phyloP scores from a whole-genome alignment of 352 stramenopile genomes.

The Phytophthora fragariae region DNA sequence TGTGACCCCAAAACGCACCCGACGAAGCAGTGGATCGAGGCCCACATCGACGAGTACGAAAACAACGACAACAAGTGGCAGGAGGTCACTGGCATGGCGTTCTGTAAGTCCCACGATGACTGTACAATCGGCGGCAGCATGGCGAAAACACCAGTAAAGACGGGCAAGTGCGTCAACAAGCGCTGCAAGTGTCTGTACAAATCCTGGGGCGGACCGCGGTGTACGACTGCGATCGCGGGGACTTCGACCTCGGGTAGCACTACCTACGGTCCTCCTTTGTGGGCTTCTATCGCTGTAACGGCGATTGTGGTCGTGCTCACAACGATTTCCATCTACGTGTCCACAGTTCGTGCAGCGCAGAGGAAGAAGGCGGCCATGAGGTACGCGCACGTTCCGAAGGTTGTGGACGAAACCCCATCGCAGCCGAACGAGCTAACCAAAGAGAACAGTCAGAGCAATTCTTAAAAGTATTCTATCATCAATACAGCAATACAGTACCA shows the following conservation, averaged over 20 bases:
- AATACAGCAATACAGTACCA: too few relatives aligned
- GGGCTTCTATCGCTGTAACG: slow-evolving; percentile 17
- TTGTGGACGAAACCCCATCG: slow-evolving; percentile 7
- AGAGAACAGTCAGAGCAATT: too few relatives aligned
- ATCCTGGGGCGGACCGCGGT: slow-evolving; percentile 53
- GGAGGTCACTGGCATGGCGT: slow-evolving; percentile 53
- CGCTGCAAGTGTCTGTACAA: slow-evolving; percentile 54
- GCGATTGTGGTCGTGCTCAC: slow-evolving; percentile 6
- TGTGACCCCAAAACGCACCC: slow-evolving; percentile 60
- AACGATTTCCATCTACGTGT: slow-evolving; percentile 23
- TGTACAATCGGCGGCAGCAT: slow-evolving; percentile 49
- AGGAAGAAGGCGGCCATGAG: slow-evolving; percentile 21
- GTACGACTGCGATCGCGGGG: slow-evolving; percentile 23
- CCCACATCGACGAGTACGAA: slow-evolving; percentile 62
- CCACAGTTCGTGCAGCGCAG: slow-evolving; percentile 13
- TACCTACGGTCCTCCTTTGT: slow-evolving; percentile 25
- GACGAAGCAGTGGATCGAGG: slow-evolving; percentile 67
- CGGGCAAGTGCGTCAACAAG: slow-evolving; percentile 51
- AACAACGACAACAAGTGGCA: slow-evolving; percentile 54
- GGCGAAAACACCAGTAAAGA: slow-evolving; percentile 35
- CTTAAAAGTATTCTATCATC: too few relatives aligned
- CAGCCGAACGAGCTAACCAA: too few relatives aligned
- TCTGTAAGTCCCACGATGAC: slow-evolving; percentile 53
- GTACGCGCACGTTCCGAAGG: slow-evolving; percentile 14
- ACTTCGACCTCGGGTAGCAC: slow-evolving; percentile 12